Evolutionary conservation across 352 stramenopile genomes (phyloP), one percentile per base, ranked within the genome.

Genomic region (Phytophthora sp.): DNA sequence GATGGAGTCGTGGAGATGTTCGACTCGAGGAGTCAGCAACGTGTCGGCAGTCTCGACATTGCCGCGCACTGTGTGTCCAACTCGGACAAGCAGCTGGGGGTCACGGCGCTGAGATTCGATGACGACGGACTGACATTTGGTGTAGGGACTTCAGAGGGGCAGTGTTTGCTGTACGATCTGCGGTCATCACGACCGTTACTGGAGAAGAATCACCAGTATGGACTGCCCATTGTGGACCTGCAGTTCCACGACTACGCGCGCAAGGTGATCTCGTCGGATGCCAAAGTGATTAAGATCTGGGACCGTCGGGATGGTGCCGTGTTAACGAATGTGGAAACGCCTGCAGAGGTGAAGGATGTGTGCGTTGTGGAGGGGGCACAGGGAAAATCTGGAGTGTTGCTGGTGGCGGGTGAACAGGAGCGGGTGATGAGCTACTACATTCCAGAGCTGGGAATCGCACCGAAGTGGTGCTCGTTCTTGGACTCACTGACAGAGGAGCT

Each of bases 401-500:
- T 99, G 24, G 97, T 98, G 31, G 94, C 97, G 7, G 97, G 95
- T 12, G 98, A 99, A 77, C 96, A 99, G 74, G 85, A 98, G 51
- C 94, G 97, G 56, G 85, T 98, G 42, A 97, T 98, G 91, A 95
- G 95, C n/a, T 99, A 98, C 77, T 99, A 99, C 79, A 92, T 99
- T 46, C 98, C 98, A 0, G 86, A 98, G 57, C 79, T 99, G 23
- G 98, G 98, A 23, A 90, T 98, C 27, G 98, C 98, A 20, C 98
- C 98, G 2, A 93, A 98, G 63, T 99, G 98, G 98, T 99, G 96
- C 71, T 98, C 95, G 33, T 99, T 99, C 86, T 80, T 99, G 21
- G 98, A 99, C 68, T 98, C 94, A 57, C 92, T 99, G 21, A 99
- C 98, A 0, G 98, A 99, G 73, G 98, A 99, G 77, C 80, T 99